A percentile compares a stretch with the other conserved stretches of the same genome.
phyloP scores from a whole-genome alignment of 768 basidiomycete genomes.

The Russula sp. region DNA sequence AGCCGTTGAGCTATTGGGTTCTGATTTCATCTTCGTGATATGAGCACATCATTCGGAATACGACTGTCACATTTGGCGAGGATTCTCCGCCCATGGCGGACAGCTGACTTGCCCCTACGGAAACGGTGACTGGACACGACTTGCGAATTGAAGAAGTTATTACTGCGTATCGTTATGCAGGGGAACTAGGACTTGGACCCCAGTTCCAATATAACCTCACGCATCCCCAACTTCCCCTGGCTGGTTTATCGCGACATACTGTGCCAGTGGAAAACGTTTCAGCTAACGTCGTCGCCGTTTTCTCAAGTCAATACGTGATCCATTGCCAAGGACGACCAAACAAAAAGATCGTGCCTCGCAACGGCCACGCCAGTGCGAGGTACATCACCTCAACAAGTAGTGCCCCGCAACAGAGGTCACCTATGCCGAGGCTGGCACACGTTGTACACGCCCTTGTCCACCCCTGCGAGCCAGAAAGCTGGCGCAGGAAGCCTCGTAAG shows the following conservation, averaged over 20 bases:
- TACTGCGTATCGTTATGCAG: background rate
- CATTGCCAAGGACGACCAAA: background rate
- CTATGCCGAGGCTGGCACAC: background rate
- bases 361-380: background rate
- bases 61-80: background rate
- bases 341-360: constrained; percentile 2
- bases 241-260: background rate
- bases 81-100: background rate
- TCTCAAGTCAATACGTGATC: background rate
- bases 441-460: background rate
- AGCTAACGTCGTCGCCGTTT: background rate
- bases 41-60: background rate
- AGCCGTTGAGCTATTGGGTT: background rate
- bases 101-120: background rate
- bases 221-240: background rate
- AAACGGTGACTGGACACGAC: background rate
- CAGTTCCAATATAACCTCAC: background rate
- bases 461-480: background rate
- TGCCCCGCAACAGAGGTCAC: background rate
- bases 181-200: background rate
- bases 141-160: background rate
- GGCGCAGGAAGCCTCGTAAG: background rate
- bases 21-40: background rate
- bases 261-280: background rate
- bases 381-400: background rate